Base-by-base conservation (phyloP, 305 asterid genomes). In the Plantago lanceolata region DNA sequence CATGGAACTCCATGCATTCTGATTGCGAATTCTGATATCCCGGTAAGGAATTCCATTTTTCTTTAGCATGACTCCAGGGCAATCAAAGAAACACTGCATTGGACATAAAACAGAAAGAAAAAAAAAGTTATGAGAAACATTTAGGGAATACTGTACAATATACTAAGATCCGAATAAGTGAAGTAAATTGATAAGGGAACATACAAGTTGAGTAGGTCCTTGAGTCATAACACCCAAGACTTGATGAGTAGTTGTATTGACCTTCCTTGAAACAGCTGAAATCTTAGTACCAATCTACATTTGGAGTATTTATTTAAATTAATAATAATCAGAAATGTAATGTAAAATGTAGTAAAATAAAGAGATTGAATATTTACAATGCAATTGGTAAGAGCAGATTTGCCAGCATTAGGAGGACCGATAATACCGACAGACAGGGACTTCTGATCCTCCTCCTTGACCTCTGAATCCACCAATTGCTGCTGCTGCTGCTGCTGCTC, bases 341-440 rank as follows among this genome's bases (percentile, higher is more conserved):
- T n/a, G n/a, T n/a, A n/a, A n/a, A n/a, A n/a, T n/a, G n/a, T n/a
- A n/a, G n/a, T n/a, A n/a, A 20, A 53, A 20, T 3, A 21, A 45
- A 48, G 20, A 61, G 44, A 4, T 17, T 15, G 14, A 24, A 14
- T 18, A 59, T 76, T 55, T 11, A 89, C 99, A 91, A 90, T 83
- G 80, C n/a, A 78, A 75, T 93, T 90, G 19, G 97, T 90, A 61
- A 93, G 94, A 48, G 97, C 84, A 67, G 97, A 89, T 69, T 89
- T 93, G 44, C 99, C 97, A 74, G 96, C 97, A 82, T 93, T 93
- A 6, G 99, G 97, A 68, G 99, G 89, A 35, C 99, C 99, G 66
- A 93, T 82, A 61, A 93, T 83, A 59, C 95, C 99, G 12, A 89
- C 96, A 58, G 95, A 76, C 75, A 93, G 71, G 21, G 99, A 93